These are phyloP conservation scores for Hydnum rufescens DNA, from an alignment of 768 basidiomycete species.

Conservation along the genomic window DNA sequence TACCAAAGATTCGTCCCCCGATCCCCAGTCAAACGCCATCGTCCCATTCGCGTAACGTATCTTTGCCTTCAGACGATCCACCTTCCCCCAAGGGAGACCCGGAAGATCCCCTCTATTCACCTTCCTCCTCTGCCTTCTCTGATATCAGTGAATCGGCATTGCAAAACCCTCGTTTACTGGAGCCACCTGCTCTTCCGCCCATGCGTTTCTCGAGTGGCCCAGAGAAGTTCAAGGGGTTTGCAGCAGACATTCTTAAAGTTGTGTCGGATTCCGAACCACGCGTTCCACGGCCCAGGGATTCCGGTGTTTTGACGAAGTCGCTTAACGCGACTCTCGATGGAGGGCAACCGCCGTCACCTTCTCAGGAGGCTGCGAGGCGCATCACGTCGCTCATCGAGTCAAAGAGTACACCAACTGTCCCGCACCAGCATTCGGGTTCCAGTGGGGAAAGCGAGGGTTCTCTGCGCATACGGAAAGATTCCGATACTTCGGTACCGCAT, in stretches of 20 bases:
- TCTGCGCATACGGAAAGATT: neutral
- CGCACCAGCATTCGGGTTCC: neutral
- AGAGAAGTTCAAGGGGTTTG: conserved; percentile 69
- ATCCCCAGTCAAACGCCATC: too few relatives aligned
- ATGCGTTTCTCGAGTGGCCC: conserved; percentile 80
- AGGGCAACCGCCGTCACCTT: neutral
- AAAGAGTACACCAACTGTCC: neutral
- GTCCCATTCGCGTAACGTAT: too few relatives aligned
- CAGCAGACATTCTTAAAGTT: conserved; percentile 21
- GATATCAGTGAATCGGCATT: too few relatives aligned
- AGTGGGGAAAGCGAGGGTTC: neutral
- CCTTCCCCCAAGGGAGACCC: too few relatives aligned
- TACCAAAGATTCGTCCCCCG: too few relatives aligned
- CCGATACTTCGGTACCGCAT: neutral
- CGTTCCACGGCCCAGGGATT: neutral
- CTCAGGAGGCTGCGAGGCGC: neutral
- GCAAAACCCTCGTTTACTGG: too few relatives aligned
- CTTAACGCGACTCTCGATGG: neutral
- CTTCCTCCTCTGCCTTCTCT: too few relatives aligned
- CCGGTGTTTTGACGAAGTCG: neutral
- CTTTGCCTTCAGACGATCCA: too few relatives aligned
- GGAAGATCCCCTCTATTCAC: too few relatives aligned
- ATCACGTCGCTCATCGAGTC: neutral
- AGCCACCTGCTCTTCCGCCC: conserved; percentile 65
- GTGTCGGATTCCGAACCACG: conserved; percentile 9